A percentile compares a stretch with the other conserved stretches of the same genome.
phyloP scores from a whole-genome alignment of 768 basidiomycete species.

The Suillus bovinus region DNA sequence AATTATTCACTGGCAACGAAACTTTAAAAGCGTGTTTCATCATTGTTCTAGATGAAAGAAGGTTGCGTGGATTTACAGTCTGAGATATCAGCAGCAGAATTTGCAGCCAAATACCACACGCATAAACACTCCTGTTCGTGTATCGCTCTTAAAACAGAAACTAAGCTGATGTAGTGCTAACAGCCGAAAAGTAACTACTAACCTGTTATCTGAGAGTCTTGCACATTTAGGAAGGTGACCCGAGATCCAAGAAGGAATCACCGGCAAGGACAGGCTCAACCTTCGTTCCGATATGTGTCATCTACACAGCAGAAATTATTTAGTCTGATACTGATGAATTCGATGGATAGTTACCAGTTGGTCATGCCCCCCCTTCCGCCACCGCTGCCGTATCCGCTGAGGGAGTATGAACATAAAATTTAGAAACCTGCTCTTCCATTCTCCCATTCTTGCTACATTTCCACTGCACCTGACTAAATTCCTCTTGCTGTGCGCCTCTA shows the following conservation, averaged over 20 bases:
- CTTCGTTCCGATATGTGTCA: slow-evolving; percentile 92
- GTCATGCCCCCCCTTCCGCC: slow-evolving; percentile 79
- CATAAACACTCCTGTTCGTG: slow-evolving; percentile 51
- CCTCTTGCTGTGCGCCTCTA: slow-evolving; percentile 77
- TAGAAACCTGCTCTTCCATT: slow-evolving; percentile 54
- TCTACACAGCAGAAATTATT: slow-evolving; percentile 43
- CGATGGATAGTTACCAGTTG: slow-evolving; percentile 49
- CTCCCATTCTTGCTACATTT: slow-evolving; percentile 73
- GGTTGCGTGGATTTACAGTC: slow-evolving; percentile 69
- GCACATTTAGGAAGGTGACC: slow-evolving; percentile 46
- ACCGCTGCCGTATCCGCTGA: slow-evolving; percentile 73
- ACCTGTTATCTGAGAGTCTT: slow-evolving; percentile 12
- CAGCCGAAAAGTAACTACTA: not conserved
- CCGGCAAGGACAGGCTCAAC: slow-evolving; percentile 82
- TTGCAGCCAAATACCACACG: slow-evolving; percentile 6
- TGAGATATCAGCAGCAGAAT: slow-evolving; percentile 23
- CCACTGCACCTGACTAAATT: slow-evolving; percentile 83
- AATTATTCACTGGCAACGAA: slow-evolving; percentile 40
- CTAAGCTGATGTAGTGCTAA: not conserved
- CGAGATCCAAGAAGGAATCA: slow-evolving; percentile 72
- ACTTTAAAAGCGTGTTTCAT: slow-evolving; percentile 82
- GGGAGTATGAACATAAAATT: slow-evolving; percentile 7
- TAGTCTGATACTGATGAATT: not conserved
- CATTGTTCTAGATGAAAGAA: slow-evolving; percentile 80
- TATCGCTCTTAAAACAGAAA: slow-evolving; percentile 24